phyloP scores from a whole-genome alignment of 2,329 filamentous ascomycete genomes.

The Cladophialophora immunda region DNA sequence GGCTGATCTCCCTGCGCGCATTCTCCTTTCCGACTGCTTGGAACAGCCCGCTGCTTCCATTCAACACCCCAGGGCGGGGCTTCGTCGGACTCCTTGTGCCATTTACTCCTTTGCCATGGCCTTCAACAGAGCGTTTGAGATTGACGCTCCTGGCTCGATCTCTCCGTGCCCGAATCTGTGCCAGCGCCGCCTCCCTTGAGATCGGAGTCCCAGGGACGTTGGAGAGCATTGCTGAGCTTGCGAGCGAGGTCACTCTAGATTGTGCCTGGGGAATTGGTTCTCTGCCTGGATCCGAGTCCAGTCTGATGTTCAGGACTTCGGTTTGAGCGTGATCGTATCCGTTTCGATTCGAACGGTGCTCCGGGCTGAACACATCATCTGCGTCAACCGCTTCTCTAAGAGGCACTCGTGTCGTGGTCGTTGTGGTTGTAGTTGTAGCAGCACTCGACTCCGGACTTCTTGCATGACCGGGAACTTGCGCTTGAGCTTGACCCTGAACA shows the following conservation, averaged over 20 bases:
- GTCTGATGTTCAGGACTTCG: conserved; percentile 43
- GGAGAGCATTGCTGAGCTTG: conserved; percentile 35
- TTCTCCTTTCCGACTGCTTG: conserved; percentile 26
- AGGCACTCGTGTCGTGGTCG: conserved; percentile 40
- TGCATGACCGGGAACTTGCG: background rate
- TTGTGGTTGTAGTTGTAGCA: conserved; percentile 27
- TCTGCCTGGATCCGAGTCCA: conserved; percentile 13
- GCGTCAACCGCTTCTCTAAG: conserved; percentile 35
- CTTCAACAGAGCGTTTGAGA: conserved; percentile 40
- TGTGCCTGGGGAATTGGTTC: conserved; percentile 3
- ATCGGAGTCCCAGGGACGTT: conserved; percentile 54
- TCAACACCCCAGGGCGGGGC: conserved; percentile 20
- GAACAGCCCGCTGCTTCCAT: conserved; percentile 23
- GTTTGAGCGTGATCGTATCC: conserved; percentile 46
- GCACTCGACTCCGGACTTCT: conserved; percentile 21
- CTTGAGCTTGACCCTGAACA: background rate
- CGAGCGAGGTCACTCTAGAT: conserved; percentile 15
- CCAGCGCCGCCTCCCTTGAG: conserved; percentile 57
- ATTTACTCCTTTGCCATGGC: conserved; percentile 2
- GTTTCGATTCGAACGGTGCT: conserved; percentile 36
- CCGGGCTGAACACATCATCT: conserved; percentile 25
- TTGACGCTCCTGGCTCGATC: conserved; percentile 53
- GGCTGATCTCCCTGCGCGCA: conserved; percentile 34
- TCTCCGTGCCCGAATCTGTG: conserved; percentile 58
- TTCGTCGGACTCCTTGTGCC: conserved; percentile 30